Percentiles rank a stretch among this genome's conserved stretches.
phyloP scores from a whole-genome alignment of 306 rosid species.

The Potentilla sterilis region DNA sequence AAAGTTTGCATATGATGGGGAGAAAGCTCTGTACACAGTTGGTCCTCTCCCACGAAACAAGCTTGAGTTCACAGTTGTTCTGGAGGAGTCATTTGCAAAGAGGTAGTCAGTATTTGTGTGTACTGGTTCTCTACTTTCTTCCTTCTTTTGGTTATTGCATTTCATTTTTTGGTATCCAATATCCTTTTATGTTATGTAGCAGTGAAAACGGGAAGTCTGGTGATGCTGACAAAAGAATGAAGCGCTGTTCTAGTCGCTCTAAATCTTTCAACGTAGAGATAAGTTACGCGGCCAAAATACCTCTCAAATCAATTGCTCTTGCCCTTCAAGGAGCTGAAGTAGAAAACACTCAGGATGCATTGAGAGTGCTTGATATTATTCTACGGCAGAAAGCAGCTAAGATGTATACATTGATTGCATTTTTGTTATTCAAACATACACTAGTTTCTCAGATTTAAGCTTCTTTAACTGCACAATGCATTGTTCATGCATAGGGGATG shows the following conservation, averaged over 20 bases:
- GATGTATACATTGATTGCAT: conserved; percentile 37
- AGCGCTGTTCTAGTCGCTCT: conserved; percentile 34
- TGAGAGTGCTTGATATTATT: conserved; percentile 71
- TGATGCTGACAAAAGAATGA: conserved; percentile 51
- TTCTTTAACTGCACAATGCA: conserved; percentile 16
- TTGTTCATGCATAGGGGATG: conserved; percentile 62
- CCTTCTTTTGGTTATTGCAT: not conserved
- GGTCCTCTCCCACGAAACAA: conserved; percentile 64
- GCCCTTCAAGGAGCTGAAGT: conserved; percentile 49
- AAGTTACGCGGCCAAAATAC: conserved; percentile 59
- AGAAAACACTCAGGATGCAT: conserved; percentile 58
- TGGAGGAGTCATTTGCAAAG: conserved; percentile 70
- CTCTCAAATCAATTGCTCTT: conserved; percentile 52
- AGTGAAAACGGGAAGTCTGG: conserved; percentile 41
- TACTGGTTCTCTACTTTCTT: not conserved
- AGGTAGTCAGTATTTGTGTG: conserved; percentile 28
- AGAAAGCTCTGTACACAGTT: conserved; percentile 61
- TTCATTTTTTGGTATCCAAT: not conserved
- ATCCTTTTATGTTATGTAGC: conserved; percentile 19
- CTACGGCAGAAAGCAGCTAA: conserved; percentile 85
- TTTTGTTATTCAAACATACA: conserved; percentile 18
- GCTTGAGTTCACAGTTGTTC: conserved; percentile 57
- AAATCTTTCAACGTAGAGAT: conserved; percentile 60
- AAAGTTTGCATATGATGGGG: conserved; percentile 80
- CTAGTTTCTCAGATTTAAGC: conserved; percentile 18